Evolutionary conservation across 2,329 filamentous ascomycete genomes (phyloP).

Genomic region (Penicillium sp.): DNA sequence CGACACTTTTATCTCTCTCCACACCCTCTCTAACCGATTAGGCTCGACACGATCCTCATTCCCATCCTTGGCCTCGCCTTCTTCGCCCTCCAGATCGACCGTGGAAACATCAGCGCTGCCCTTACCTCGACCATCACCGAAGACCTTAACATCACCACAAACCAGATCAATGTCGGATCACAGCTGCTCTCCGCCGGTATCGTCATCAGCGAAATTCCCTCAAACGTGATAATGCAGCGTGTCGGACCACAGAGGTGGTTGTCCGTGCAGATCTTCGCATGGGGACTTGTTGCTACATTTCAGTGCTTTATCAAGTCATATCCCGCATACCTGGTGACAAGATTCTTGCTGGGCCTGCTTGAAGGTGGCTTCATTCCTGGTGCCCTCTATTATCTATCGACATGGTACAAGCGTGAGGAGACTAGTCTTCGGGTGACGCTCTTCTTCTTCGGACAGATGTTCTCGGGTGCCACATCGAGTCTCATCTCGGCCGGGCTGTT

Average conservation of each 20-base stretch:
- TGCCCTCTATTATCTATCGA: conserved; percentile 53
- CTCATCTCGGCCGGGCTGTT: conserved; percentile 49
- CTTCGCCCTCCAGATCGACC: conserved; percentile 57
- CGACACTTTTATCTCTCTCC: background rate
- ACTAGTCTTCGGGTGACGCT: conserved; percentile 58
- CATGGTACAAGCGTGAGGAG: conserved; percentile 61
- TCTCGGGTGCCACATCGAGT: conserved; percentile 51
- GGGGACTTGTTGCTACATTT: conserved; percentile 59
- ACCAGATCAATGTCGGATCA: conserved; percentile 61
- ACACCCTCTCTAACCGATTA: conserved; percentile 14
- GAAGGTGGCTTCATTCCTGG: conserved; percentile 63
- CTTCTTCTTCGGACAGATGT: conserved; percentile 62
- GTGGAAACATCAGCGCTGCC: conserved; percentile 55
- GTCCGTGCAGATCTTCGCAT: conserved; percentile 59
- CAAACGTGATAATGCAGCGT: conserved; percentile 58
- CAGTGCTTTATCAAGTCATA: conserved; percentile 59
- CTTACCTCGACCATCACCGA: conserved; percentile 58
- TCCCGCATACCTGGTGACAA: conserved; percentile 54
- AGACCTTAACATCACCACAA: conserved; percentile 56
- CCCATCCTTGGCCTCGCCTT: conserved; percentile 49
- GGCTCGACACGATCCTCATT: conserved; percentile 37
- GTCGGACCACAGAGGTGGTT: conserved; percentile 60
- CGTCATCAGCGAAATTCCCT: conserved; percentile 56
- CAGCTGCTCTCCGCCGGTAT: conserved; percentile 58
- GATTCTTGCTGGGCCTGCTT: conserved; percentile 58